Base-by-base conservation (phyloP, 2,329 filamentous ascomycete species). In the Kalaharituber pfeilii region DNA sequence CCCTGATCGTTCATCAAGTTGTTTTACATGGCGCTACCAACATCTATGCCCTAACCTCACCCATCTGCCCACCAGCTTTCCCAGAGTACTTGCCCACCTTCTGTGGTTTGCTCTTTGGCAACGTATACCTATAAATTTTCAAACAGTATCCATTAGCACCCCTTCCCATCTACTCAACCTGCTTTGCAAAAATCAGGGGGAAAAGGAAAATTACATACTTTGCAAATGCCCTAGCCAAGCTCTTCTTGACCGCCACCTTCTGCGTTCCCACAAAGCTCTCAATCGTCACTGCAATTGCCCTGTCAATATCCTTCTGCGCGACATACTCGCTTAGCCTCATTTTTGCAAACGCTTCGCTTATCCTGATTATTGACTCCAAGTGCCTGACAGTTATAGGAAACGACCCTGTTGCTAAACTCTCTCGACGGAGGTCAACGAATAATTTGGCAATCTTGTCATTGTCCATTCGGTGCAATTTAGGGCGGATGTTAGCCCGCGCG, bases 301-400 rank as follows among this genome's bases (percentile, higher is more conserved):
- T 86, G 69, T 98, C 91, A 63, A 98, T 94, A 66, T 98, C 91
- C 56, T 84, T 78, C 1, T 84, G 72, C 5, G 83, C 82, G 69
- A 89, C 94, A 72, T 94, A 96, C 62, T 98, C 91, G 0, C 85
- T 91, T n/a, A 98, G 74, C 13, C 91, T 83, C 91, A 98, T 98
- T 66, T 94, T 89, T 69, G 85, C 93, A 71, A 98, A 98, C 0
- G 88, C 73, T 68, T 98, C 91, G 55, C 81, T 82, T 65, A 94
- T 94, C 66, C 91, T 86, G 72, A 98, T 93, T 65, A 96, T 95
- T 59, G 89, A 89, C 75, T 98, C 91, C 29, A 98, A 74, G 72
- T 98, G 91, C 73, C 91, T 88, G 76, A 96, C 91, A 25, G 91
- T 98, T 59, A 98, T 98, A 3, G 91, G 91, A 68, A 96, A 98